Conservation (phyloP, 73 alveolate species). For the Symbiodinium natans region DNA sequence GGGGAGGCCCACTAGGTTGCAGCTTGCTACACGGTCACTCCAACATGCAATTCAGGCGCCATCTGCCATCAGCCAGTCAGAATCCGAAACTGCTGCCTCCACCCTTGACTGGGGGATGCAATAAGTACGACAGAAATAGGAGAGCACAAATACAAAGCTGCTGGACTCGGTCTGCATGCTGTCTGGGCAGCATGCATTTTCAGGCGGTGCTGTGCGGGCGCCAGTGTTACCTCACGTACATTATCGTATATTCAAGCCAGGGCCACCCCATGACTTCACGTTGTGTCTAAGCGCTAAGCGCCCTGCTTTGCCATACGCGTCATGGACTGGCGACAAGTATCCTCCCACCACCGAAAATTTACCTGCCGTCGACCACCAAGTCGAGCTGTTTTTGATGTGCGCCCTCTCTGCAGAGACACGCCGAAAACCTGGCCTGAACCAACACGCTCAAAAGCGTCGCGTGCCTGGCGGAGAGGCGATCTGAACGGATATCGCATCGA, state of each 20-base stretch:
- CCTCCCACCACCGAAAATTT: slow-evolving; percentile 36
- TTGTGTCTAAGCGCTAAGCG: background rate
- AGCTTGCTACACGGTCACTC: background rate
- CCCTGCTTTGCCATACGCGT: slow-evolving; percentile 40
- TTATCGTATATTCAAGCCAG: too few relatives aligned
- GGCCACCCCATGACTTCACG: background rate
- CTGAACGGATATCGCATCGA: background rate
- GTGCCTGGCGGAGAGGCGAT: slow-evolving; percentile 6
- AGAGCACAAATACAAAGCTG: background rate
- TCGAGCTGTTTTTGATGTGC: background rate
- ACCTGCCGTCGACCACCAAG: background rate
- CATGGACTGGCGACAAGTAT: slow-evolving; percentile 76
- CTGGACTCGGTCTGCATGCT: background rate
- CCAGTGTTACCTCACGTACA: background rate
- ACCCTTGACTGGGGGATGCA: slow-evolving; percentile 15
- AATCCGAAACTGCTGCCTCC: slow-evolving; percentile 70
- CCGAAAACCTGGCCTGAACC: background rate
- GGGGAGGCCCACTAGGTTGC: background rate
- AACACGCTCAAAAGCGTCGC: slow-evolving; percentile 48
- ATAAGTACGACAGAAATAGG: background rate
- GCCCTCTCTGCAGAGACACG: too few relatives aligned
- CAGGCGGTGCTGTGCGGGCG: slow-evolving; percentile 88
- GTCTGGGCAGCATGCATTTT: background rate
- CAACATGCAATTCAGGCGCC: background rate
- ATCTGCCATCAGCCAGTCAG: slow-evolving; percentile 77